Base-by-base conservation (phyloP, 1,139 yeast genomes). In the Kodamaea fungicola region DNA sequence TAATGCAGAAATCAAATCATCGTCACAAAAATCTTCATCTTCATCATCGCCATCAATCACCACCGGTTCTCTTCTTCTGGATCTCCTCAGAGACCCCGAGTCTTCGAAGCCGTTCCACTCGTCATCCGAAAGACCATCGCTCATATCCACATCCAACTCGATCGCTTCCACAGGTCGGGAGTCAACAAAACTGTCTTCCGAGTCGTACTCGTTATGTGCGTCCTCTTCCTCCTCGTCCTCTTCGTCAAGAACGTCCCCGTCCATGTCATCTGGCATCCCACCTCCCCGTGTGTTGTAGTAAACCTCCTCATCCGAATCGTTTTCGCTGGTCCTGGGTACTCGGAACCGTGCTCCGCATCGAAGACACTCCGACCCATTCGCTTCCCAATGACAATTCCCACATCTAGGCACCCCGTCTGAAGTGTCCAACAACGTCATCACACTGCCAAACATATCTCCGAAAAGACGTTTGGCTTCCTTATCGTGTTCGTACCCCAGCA, bases 391-490 rank as follows among this genome's bases (percentile, higher is more conserved):
- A 55, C 96, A 87, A 39, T 75, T 71, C 2, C 87, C 78, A 54
- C 96, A 87, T 39, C 95, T 62, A 0, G 84, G 78, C 6, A 87
- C 89, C 2, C 90, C 92, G 54, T 87, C 96, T 21, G 80, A 80
- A 37, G 67, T 73, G 44, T 78, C 86, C 2, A 81, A 63, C 16
- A 74, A 55, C 0, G 81, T 79, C 25, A 69, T 57, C 1, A 78
- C 74, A 19, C 74, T 59, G 16, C 66, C 59, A 55, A 83, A 83
- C 6, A 73, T 54, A 24, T 67, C 70, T 1, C 72, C 76, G 58
- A 77, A 79, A 26, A 79, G 48, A 2, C 53, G 51, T 12, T 65
- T 60, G 8, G 52, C 49, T 30, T 52, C 52, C 8, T 51, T 41
- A 49, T 76, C 83, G 30, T 52, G 46, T 37, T 67, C 69, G 50